Evolutionary conservation across 2,329 filamentous ascomycete species (phyloP).

Genomic region (Zymoseptoria tritici): DNA sequence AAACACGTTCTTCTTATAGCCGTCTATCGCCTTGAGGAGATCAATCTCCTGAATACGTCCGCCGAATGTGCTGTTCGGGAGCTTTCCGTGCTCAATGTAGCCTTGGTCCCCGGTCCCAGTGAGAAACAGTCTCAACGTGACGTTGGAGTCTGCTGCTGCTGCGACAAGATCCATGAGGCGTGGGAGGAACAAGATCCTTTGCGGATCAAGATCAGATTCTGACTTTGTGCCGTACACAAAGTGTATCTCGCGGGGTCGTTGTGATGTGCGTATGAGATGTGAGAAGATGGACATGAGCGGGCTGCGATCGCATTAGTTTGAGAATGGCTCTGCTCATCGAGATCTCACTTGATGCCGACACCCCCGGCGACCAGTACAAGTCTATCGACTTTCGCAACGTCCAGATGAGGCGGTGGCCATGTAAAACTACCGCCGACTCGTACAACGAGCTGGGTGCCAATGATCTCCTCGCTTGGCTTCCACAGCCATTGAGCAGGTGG

Average conservation of each 20-base stretch:
- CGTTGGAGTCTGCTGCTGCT: slow-evolving; percentile 12
- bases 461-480: slow-evolving; percentile 48
- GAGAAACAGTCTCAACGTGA: slow-evolving; percentile 26
- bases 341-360: slow-evolving; percentile 68
- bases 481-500: slow-evolving; percentile 72
- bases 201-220: slow-evolving; percentile 22
- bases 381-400: slow-evolving; percentile 43
- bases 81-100: slow-evolving; percentile 22
- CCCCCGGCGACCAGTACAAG: slow-evolving; percentile 73
- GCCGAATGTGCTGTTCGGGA: slow-evolving; percentile 26
- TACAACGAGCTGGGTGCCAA: slow-evolving; percentile 54
- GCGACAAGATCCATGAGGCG: slow-evolving; percentile 33
- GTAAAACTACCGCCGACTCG: slow-evolving; percentile 75
- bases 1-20: slow-evolving; percentile 14
- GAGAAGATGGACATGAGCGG: slow-evolving; percentile 68
- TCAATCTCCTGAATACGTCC: slow-evolving; percentile 28
- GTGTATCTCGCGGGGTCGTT: slow-evolving; percentile 40
- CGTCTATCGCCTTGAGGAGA: slow-evolving; percentile 33
- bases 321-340: neutral
- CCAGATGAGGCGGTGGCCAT: slow-evolving; percentile 56
- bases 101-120: slow-evolving; percentile 22
- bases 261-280: slow-evolving; percentile 37
- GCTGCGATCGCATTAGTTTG: slow-evolving; percentile 30
- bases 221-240: slow-evolving; percentile 58
- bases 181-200: slow-evolving; percentile 41